Evolutionary conservation across 2,329 filamentous ascomycete genomes (phyloP), one percentile per base, ranked within the genome.

Genomic region (Septoria petroselini): DNA sequence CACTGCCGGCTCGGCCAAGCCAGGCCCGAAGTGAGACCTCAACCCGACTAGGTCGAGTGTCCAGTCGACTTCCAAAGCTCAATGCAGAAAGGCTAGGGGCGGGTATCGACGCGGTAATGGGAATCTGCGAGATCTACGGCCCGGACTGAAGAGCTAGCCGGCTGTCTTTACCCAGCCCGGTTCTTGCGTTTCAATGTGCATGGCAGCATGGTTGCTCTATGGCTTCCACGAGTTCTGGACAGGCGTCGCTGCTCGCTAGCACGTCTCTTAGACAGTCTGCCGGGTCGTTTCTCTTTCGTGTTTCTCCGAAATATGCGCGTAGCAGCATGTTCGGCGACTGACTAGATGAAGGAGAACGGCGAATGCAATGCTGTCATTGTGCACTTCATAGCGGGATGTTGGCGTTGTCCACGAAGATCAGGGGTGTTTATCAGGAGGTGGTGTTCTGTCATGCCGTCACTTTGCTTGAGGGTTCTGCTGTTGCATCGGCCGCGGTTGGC

Each of bases 121-220:
- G 23, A 27, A 27, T 27, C 23, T 38, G 34, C 34, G 34, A 38
- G 34, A 38, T 38, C 34, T 38, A 38, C 34, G 34, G 34, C 7
- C 34, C 34, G 34, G 34, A 38, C 11, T 19, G 34, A 7, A 38
- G 14, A 38, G 34, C 17, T 18, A 19, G 14, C 34, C 34, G 34
- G 34, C 8, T 18, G 34, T 5, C 12, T 17, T 37, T 15, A 37
- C 5, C 34, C 34, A 33, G 30, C 30, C 14, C 14, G 30, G 30
- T 12, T 33, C 14, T n/a, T 33, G 30, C 6, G 11, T n/a, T n/a
- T n/a, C n/a, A n/a, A n/a, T n/a, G n/a, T n/a, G n/a, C n/a, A n/a
- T n/a, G n/a, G n/a, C n/a, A n/a, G n/a, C n/a, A n/a, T n/a, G 30
- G 30, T 33, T 33, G 14, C 12, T 18, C 4, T 37, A 37, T 18